Evolutionary conservation across 2,329 filamentous ascomycete species (phyloP), one percentile per base, ranked within the genome.

Genomic region (Nemania sp.): DNA sequence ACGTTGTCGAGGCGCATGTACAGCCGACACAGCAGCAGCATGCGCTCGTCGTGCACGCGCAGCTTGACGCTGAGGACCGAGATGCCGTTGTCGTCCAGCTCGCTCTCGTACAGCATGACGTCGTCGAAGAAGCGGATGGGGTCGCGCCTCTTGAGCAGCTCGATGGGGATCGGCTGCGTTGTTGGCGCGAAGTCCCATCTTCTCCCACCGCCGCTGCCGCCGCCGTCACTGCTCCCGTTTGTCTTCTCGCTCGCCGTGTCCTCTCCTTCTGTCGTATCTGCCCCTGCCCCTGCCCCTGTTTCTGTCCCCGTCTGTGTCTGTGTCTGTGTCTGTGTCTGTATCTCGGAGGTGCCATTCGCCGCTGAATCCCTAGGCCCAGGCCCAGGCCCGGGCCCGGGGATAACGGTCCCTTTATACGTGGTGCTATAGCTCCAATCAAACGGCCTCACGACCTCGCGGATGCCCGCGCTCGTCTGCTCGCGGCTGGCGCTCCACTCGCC

Each of bases 361-460:
- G 65, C 63, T 6, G 35, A 59, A 45, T 0, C 13, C 20, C n/a
- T 29, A 5, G 43, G n/a, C 22, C n/a, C 22, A 45, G 0, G 6
- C 20, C n/a, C 47, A 5, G 43, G n/a, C 22, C n/a, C 22, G n/a
- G 45, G n/a, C 32, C 54, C 58, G 66, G 75, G 60, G 68, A 82
- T 78, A 47, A 91, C 81, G 3, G 91, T 93, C 58, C 96, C 96
- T 64, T 86, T 87, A 81, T 97, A 99, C 73, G 90, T 87, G 41
- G 95, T 97, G 72, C 90, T 96, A 82, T 98, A 99, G 70, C 93
- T 97, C 96, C 96, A 99, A 82, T 99, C 96, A 79, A 97, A 99
- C 2, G 95, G 94, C 82, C 94, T 94, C 62, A 99, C 93, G 27
- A 98, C 91, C 78, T 98, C 93, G 77, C 93, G 93, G 79, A 99